Evolutionary conservation across 1,284 basidiomycete species (phyloP).

Genomic region (Leccinum pseudoinsigne): DNA sequence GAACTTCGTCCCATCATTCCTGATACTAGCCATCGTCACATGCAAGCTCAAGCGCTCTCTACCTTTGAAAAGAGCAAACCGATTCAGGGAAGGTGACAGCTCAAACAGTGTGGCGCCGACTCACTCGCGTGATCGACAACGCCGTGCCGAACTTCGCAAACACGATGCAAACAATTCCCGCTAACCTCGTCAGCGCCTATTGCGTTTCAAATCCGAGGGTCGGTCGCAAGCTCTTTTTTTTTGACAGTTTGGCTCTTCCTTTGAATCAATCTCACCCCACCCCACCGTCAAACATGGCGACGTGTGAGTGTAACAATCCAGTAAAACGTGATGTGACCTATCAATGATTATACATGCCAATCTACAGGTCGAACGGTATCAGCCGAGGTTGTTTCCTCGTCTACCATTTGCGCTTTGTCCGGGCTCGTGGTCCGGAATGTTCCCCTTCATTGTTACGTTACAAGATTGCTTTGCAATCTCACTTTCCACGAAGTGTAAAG

Average conservation of each 20-base stretch:
- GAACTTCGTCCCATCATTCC: neutral
- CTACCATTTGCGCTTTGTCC: neutral
- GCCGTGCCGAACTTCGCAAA: conserved; percentile 1
- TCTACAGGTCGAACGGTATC: neutral
- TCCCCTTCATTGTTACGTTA: neutral
- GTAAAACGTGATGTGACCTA: conserved; percentile 2
- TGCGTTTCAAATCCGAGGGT: conserved; percentile 7
- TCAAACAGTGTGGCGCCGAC: conserved; percentile 1
- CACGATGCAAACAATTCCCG: neutral
- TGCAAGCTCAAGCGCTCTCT: neutral
- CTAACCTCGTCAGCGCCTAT: conserved; percentile 14
- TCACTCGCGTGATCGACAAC: conserved; percentile 14
- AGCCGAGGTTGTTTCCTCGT: neutral
- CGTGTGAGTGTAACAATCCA: conserved; percentile 6
- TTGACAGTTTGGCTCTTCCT: neutral
- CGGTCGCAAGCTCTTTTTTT: neutral
- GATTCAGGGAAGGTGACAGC: neutral
- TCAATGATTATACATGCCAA: neutral
- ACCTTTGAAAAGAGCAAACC: neutral
- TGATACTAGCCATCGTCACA: neutral
- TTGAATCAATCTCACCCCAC: neutral
- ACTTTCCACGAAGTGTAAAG: neutral
- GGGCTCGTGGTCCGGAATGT: neutral
- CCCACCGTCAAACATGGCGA: conserved; percentile 2
- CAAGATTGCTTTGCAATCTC: neutral